Conservation (phyloP, 2,329 filamentous ascomycete species). For the Ascochyta lentis region DNA sequence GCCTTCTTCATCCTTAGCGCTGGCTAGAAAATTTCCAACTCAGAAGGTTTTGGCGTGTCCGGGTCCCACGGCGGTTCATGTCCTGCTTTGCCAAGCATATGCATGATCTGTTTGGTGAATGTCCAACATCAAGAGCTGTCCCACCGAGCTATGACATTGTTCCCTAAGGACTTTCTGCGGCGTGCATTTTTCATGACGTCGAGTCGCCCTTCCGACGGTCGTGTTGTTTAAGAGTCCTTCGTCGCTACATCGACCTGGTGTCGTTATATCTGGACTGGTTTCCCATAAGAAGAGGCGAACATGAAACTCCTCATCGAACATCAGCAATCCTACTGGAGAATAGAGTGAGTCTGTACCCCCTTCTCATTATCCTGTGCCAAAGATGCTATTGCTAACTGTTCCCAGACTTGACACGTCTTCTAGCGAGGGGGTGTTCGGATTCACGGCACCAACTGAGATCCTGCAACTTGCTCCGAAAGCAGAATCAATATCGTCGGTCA, state of each 20-base stretch:
- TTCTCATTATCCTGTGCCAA: neutral
- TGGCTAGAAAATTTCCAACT: neutral
- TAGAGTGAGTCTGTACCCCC: slow-evolving; percentile 1
- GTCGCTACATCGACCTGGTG: neutral
- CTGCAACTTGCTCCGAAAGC: neutral
- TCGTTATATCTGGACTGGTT: neutral
- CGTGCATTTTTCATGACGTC: neutral
- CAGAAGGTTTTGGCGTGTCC: neutral
- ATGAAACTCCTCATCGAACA: neutral
- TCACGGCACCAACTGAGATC: neutral
- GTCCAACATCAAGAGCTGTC: neutral
- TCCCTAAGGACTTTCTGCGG: neutral
- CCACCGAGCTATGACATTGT: neutral
- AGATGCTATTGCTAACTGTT: neutral
- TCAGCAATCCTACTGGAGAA: neutral
- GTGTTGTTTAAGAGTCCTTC: neutral
- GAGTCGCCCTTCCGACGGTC: neutral
- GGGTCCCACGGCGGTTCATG: neutral
- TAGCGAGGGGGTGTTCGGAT: neutral
- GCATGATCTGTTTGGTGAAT: neutral
- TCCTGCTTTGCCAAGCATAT: neutral
- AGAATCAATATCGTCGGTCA: neutral
- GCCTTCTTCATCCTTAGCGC: neutral
- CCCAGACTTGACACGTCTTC: neutral
- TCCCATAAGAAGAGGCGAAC: neutral